A percentile compares a stretch with the other conserved stretches of the same genome.
Evolutionary conservation across 345 rosid species (phyloP).

Genomic region (Passiflora organensis): DNA sequence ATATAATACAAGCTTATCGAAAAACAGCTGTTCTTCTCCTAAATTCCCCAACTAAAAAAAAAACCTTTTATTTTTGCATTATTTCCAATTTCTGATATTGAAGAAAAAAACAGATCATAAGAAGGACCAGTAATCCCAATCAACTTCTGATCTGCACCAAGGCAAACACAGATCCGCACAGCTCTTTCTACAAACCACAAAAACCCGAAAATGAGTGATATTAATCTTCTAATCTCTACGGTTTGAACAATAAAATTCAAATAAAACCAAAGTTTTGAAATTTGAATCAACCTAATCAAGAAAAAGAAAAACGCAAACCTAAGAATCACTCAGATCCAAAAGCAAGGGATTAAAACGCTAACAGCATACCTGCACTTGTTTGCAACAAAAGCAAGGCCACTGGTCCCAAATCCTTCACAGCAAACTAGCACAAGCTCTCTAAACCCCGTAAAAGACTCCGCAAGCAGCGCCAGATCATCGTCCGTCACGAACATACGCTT

Average conservation of each 20-base stretch:
- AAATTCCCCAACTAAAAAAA: not conserved
- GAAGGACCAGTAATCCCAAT: not conserved
- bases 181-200: too few relatives aligned
- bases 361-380: slow-evolving; percentile 64
- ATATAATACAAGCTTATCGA: too few relatives aligned
- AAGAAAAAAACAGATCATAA: slow-evolving; percentile 6
- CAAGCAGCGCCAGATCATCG: slow-evolving; percentile 54
- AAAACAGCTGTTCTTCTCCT: too few relatives aligned
- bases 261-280: too few relatives aligned
- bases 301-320: too few relatives aligned
- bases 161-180: slow-evolving; percentile 29
- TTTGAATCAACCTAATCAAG: too few relatives aligned
- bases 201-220: too few relatives aligned
- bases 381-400: slow-evolving; percentile 65
- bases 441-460: slow-evolving; percentile 54
- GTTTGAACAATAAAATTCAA: too few relatives aligned
- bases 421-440: slow-evolving; percentile 69
- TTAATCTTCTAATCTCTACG: too few relatives aligned
- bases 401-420: slow-evolving; percentile 88
- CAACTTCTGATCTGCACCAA: not conserved
- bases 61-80: not conserved
- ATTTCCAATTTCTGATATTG: not conserved
- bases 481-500: slow-evolving; percentile 85
- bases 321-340: slow-evolving; percentile 19
- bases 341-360: not conserved